phyloP scores from a whole-genome alignment of 1,284 basidiomycete genomes.

The Ganoderma lingzhi region DNA sequence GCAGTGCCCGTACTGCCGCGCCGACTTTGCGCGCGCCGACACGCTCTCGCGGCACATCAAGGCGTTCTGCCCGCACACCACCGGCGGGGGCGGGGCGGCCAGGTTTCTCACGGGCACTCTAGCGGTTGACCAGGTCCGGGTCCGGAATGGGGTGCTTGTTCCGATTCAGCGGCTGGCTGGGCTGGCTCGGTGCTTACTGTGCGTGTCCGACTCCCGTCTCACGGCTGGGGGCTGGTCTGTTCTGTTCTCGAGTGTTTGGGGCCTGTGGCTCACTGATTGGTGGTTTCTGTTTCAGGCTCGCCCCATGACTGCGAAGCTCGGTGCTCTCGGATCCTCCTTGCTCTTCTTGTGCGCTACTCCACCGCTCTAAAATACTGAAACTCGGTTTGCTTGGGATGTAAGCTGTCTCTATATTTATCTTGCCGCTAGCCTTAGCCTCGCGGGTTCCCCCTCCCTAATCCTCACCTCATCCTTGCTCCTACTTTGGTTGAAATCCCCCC shows the following conservation, averaged over 20 bases:
- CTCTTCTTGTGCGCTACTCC: conserved; percentile 11
- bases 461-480: not conserved
- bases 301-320: conserved; percentile 7
- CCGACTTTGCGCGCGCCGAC: conserved; percentile 34
- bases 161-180: conserved; percentile 5
- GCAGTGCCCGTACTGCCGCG: conserved; percentile 33
- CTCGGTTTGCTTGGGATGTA: not conserved
- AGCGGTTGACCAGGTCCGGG: conserved; percentile 6
- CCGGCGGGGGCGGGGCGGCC: not conserved
- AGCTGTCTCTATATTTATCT: conserved; percentile 9
- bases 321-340: conserved; percentile 10
- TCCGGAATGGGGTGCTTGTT: too few relatives aligned
- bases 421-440: not conserved
- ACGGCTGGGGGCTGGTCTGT: not conserved
- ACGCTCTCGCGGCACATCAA: conserved; percentile 37
- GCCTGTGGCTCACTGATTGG: conserved; percentile 8
- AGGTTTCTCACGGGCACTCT: conserved; percentile 1
- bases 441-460: not conserved
- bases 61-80: conserved; percentile 30
- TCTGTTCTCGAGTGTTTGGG: not conserved
- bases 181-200: conserved; percentile 16
- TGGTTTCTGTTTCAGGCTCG: conserved; percentile 16
- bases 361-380: not conserved
- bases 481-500: not conserved
- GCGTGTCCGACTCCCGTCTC: conserved; percentile 14